A percentile compares a stretch with the other conserved stretches of the same genome.
Evolutionary conservation across 345 rosid species (phyloP).

Genomic region (Abelmoschus esculentus): DNA sequence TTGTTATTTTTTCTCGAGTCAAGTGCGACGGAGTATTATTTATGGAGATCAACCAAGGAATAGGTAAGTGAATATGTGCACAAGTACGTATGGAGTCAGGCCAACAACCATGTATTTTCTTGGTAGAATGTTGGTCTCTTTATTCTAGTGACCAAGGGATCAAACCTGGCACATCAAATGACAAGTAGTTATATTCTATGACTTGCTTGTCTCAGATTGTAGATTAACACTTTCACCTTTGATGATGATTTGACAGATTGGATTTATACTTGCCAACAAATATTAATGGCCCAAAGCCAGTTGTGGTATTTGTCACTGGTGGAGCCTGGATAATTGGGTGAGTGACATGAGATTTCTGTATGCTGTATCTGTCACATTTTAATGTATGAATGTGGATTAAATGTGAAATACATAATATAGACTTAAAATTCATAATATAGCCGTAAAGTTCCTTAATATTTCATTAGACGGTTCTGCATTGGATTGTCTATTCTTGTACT

Average conservation of each 20-base stretch:
- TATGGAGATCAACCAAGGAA: conserved; percentile 97
- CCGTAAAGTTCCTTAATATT: neutral
- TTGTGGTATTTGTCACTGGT: conserved; percentile 86
- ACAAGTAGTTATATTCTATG: neutral
- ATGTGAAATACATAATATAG: neutral
- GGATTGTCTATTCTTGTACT: neutral
- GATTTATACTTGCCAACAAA: conserved; percentile 73
- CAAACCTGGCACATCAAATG: neutral
- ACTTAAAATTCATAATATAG: neutral
- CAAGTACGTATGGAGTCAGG: neutral
- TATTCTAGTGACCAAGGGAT: neutral
- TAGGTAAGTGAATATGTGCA: conserved; percentile 36
- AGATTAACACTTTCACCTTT: neutral
- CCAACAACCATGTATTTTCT: neutral
- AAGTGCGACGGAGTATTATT: conserved; percentile 67
- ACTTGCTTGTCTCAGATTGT: neutral
- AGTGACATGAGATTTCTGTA: conserved; percentile 20
- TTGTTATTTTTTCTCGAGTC: conserved; percentile 72
- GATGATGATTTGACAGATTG: conserved; percentile 38
- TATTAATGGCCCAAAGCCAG: conserved; percentile 63
- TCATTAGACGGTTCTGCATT: neutral
- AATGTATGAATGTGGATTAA: neutral
- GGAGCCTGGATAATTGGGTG: conserved; percentile 99
- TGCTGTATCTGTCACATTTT: conserved; percentile 1
- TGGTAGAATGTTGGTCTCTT: neutral